phyloP scores from a whole-genome alignment of 1,284 basidiomycete genomes.

The Naganishia sp. region DNA sequence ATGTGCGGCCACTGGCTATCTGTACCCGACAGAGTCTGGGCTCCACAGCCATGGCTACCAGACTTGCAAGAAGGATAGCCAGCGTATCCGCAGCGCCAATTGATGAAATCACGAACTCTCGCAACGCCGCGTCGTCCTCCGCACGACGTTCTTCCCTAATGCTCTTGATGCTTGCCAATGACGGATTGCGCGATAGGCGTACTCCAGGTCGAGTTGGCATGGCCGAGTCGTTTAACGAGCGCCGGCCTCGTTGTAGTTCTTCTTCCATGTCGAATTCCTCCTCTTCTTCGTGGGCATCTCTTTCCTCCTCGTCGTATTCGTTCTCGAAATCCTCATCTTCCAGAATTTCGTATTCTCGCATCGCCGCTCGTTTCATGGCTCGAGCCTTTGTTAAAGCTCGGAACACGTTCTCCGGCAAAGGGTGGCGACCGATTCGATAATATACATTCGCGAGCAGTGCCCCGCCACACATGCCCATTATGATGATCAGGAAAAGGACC shows the following conservation, averaged over 20 bases:
- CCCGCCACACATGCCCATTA: conserved; percentile 27
- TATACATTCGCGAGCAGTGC: conserved; percentile 24
- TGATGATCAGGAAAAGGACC: conserved; percentile 25
- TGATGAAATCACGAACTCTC: conserved; percentile 29
- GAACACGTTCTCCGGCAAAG: conserved; percentile 26
- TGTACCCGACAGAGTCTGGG: conserved; percentile 20
- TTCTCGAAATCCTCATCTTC: conserved; percentile 32
- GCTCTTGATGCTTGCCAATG: conserved; percentile 25
- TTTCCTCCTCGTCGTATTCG: conserved; percentile 26
- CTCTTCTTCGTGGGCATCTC: conserved; percentile 30
- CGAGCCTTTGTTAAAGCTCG: conserved; percentile 27
- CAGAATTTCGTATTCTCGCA: conserved; percentile 26
- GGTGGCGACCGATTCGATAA: conserved; percentile 28
- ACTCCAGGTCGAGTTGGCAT: conserved; percentile 10
- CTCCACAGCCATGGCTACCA: conserved; percentile 27
- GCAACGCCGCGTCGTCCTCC: conserved; percentile 26
- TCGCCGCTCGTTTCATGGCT: conserved; percentile 24
- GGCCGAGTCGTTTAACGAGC: not conserved
- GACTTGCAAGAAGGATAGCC: conserved; percentile 27
- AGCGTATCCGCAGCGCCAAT: conserved; percentile 28
- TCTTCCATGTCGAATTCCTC: conserved; percentile 30
- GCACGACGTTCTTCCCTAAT: conserved; percentile 30
- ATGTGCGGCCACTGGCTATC: conserved; percentile 20
- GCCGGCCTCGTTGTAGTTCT: conserved; percentile 24
- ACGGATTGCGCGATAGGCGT: conserved; percentile 28